A percentile compares a stretch with the other conserved stretches of the same genome.
phyloP scores from a whole-genome alignment of 805 yeast genomes.

The Candida jianshihensis region DNA sequence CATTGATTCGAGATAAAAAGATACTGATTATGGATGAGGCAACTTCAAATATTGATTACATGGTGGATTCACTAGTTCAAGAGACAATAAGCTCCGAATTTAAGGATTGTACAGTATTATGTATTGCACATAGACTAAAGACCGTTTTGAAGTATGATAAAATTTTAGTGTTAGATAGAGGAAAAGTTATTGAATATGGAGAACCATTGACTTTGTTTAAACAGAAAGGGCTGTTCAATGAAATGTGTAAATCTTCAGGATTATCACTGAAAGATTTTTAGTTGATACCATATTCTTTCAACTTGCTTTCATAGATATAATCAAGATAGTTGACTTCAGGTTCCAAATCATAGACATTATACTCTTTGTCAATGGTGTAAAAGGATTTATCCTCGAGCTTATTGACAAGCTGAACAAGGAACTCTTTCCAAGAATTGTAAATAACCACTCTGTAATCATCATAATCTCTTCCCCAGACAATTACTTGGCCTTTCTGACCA shows the following conservation, averaged over 20 bases:
- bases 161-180: constrained; percentile 50
- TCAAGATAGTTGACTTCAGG: constrained; percentile 5
- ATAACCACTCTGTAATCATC: constrained; percentile 6
- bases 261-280: background rate
- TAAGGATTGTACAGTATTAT: constrained; percentile 51
- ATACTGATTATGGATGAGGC: constrained; percentile 66
- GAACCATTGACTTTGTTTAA: constrained; percentile 39
- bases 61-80: constrained; percentile 60
- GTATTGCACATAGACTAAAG: constrained; percentile 64
- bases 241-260: constrained; percentile 22
- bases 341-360: constrained; percentile 5
- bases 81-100: constrained; percentile 49
- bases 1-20: constrained; percentile 52
- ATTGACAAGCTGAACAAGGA: background rate
- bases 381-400: constrained; percentile 3
- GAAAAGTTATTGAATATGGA: constrained; percentile 46
- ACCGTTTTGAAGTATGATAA: constrained; percentile 55
- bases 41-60: constrained; percentile 65
- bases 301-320: constrained; percentile 3
- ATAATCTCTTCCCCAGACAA: constrained; percentile 11
- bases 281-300: background rate
- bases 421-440: constrained; percentile 6
- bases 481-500: constrained; percentile 12
- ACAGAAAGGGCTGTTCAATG: constrained; percentile 35
- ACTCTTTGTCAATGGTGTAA: constrained; percentile 7